Evolutionary conservation across 352 stramenopile genomes (phyloP), one percentile per base, ranked within the genome.

Genomic region (Phytophthora pluvialis): DNA sequence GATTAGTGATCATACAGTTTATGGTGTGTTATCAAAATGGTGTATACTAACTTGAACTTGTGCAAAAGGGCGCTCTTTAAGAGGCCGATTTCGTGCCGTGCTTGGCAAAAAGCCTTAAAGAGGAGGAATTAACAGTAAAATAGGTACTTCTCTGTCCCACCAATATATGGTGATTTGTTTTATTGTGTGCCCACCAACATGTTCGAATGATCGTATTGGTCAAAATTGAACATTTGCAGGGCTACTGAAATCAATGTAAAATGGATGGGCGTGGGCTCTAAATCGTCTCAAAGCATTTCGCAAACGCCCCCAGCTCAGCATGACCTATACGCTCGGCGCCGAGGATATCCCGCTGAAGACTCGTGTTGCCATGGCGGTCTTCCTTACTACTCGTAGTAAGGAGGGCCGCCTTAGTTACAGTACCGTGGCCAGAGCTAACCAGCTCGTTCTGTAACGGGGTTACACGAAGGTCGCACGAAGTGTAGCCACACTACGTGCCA

Each of bases 111-210:
- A n/a, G n/a, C n/a, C n/a, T n/a, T n/a, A n/a, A n/a, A n/a, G n/a
- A n/a, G n/a, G n/a, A n/a, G n/a, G n/a, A n/a, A n/a, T n/a, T n/a
- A n/a, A n/a, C n/a, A n/a, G n/a, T n/a, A n/a, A n/a, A n/a, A n/a
- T n/a, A n/a, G n/a, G n/a, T n/a, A 55, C 48, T 56, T 56, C 33
- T 56, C 18, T 56, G 33, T 45, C 33, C 18, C 48, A 56, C 32
- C 5, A 56, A 35, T 45, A 45, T 45, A 56, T 45, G 12, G 11
- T 21, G 9, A 18, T 56, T 45, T 56, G 35, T 3, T 32, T 45
- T 56, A 45, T 56, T 56, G 48, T 56, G 48, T n/a, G n/a, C 10
- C 48, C 36, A 44, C 26, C 5, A 56, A 25, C 15, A 35, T 45
- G 32, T 56, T 56, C 25, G 18, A 45, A 45, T 4, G 8, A 56